Evolutionary conservation across 106 monocot genomes (phyloP).

Genomic region (Narthecium ossifragum): DNA sequence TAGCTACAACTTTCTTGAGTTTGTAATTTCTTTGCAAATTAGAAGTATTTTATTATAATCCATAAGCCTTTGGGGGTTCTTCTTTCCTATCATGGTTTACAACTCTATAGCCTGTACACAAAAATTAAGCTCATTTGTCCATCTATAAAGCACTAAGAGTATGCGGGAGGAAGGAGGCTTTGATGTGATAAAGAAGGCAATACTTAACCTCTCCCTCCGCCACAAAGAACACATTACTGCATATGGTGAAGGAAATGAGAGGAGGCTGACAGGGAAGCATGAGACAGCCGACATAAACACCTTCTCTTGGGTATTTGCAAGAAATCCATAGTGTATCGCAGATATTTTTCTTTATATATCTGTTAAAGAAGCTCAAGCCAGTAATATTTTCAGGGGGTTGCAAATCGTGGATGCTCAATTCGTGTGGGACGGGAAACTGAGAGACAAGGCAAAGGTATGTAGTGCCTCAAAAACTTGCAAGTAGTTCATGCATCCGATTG

Average conservation of each 20-base stretch:
- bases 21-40: too few species aligned
- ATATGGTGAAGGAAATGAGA: slow-evolving; percentile 89
- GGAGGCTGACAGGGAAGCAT: slow-evolving; percentile 80
- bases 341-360: too few species aligned
- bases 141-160: slow-evolving; percentile 61
- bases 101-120: too few species aligned
- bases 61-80: too few species aligned
- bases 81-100: too few species aligned
- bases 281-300: slow-evolving; percentile 81
- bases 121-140: too few species aligned
- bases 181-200: slow-evolving; percentile 82
- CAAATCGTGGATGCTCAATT: slow-evolving; percentile 82
- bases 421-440: slow-evolving; percentile 87
- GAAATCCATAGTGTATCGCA: too few species aligned
- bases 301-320: slow-evolving; percentile 93
- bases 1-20: too few species aligned
- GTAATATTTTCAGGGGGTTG: slow-evolving; percentile 46
- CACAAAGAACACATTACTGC: slow-evolving; percentile 82
- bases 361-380: too few species aligned
- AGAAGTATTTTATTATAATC: too few species aligned
- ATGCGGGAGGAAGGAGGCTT: slow-evolving; percentile 84
- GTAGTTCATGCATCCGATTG: too few species aligned
- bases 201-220: slow-evolving; percentile 69
- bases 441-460: slow-evolving; percentile 70
- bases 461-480: too few species aligned